Conservation (phyloP, 2,329 filamentous ascomycete species). For the Fusarium graminum region DNA sequence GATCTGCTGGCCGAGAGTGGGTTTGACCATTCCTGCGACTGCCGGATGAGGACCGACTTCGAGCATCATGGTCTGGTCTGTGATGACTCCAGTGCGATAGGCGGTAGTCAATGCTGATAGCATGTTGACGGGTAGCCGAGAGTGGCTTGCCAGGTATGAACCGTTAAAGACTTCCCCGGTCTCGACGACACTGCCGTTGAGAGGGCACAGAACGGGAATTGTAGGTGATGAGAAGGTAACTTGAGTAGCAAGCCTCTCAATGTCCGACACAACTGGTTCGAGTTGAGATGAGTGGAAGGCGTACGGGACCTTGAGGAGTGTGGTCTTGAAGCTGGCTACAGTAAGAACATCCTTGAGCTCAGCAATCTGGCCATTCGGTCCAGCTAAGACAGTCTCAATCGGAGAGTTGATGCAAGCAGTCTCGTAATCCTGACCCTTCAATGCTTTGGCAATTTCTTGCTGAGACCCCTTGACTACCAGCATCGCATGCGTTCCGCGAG, state of each 20-base stretch:
- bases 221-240: slow-evolving; percentile 21
- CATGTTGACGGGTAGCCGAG: slow-evolving; percentile 39
- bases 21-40: slow-evolving; percentile 39
- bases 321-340: slow-evolving; percentile 49
- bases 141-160: slow-evolving; percentile 33
- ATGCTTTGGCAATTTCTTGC: slow-evolving; percentile 19
- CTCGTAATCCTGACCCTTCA: slow-evolving; percentile 50
- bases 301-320: slow-evolving; percentile 53
- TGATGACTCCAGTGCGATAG: slow-evolving; percentile 10
- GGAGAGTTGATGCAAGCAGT: slow-evolving; percentile 73
- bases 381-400: slow-evolving; percentile 67
- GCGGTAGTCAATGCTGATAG: slow-evolving; percentile 18
- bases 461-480: slow-evolving; percentile 49
- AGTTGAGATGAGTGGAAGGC: slow-evolving; percentile 57
- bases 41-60: slow-evolving; percentile 42
- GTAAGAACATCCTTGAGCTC: slow-evolving; percentile 19
- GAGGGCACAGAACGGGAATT: slow-evolving; percentile 28
- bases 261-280: slow-evolving; percentile 60
- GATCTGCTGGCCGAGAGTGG: slow-evolving; percentile 30
- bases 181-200: slow-evolving; percentile 30
- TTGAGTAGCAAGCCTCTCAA: slow-evolving; percentile 52
- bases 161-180: slow-evolving; percentile 13
- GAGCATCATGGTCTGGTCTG: slow-evolving; percentile 25
- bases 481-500: slow-evolving; percentile 53
- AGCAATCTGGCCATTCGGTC: slow-evolving; percentile 21